Evolutionary conservation across 2,329 filamentous ascomycete species (phyloP).

Genomic region (Colletotrichum liaoningense): DNA sequence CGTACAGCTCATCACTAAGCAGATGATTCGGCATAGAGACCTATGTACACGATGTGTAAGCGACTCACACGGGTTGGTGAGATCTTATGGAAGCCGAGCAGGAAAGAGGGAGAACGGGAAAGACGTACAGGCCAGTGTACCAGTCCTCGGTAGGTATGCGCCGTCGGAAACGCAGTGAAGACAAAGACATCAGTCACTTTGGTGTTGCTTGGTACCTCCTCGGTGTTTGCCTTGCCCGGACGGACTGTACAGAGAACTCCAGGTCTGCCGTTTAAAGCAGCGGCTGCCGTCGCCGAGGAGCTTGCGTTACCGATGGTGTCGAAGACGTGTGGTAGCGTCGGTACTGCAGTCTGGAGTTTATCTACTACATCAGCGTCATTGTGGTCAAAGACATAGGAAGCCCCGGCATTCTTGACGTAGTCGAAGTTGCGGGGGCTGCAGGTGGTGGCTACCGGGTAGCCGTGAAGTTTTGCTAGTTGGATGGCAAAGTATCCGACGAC

Average conservation of each 20-base stretch:
- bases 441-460: not conserved
- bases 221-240: not conserved
- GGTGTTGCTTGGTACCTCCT: not conserved
- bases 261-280: not conserved
- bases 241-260: not conserved
- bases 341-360: not conserved
- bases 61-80: not conserved
- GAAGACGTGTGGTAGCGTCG: not conserved
- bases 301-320: not conserved
- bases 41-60: not conserved
- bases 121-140: too few species aligned
- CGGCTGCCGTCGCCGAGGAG: not conserved
- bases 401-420: not conserved
- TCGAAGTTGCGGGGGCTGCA: not conserved
- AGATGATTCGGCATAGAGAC: too few species aligned
- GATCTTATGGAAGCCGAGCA: not conserved
- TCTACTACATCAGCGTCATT: not conserved
- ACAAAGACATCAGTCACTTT: not conserved
- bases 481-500: not conserved
- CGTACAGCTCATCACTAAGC: too few species aligned
- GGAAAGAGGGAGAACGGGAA: too few species aligned
- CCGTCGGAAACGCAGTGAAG: not conserved
- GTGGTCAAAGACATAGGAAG: not conserved
- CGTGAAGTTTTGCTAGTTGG: not conserved
- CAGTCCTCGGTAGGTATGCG: not conserved